phyloP scores from a whole-genome alignment of 768 basidiomycete species.

The Tulasnella sp. region DNA sequence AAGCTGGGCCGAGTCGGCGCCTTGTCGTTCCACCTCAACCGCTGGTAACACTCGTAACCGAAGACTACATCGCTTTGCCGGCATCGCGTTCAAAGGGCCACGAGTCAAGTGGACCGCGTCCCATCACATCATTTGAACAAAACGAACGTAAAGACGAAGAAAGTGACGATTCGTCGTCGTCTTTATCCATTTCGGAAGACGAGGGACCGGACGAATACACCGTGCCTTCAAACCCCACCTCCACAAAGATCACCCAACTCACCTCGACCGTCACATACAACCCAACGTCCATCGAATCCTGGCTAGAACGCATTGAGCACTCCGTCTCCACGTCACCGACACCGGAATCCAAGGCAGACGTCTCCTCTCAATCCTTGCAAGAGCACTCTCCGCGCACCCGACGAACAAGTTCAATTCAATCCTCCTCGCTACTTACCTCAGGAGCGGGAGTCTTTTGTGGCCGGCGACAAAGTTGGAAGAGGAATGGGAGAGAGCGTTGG shows the following conservation, averaged over 20 bases:
- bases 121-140: neutral
- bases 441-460: constrained; percentile 67
- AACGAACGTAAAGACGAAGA: neutral
- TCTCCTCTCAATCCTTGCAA: constrained; percentile 51
- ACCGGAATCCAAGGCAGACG: constrained; percentile 53
- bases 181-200: constrained; percentile 22
- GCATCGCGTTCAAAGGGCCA: neutral
- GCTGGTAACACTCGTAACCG: neutral
- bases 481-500: constrained; percentile 63
- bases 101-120: neutral
- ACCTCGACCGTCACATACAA: constrained; percentile 42
- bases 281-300: constrained; percentile 43
- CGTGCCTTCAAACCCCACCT: constrained; percentile 26
- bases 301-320: constrained; percentile 54
- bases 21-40: neutral
- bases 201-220: constrained; percentile 20
- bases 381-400: constrained; percentile 48
- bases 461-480: constrained; percentile 37
- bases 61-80: neutral
- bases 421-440: constrained; percentile 53
- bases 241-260: constrained; percentile 45
- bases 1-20: neutral
- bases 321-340: constrained; percentile 55
- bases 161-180: constrained; percentile 4
- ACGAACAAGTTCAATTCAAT: constrained; percentile 37